phyloP scores from a whole-genome alignment of 768 basidiomycete species.

The Termitomyces sp. region DNA sequence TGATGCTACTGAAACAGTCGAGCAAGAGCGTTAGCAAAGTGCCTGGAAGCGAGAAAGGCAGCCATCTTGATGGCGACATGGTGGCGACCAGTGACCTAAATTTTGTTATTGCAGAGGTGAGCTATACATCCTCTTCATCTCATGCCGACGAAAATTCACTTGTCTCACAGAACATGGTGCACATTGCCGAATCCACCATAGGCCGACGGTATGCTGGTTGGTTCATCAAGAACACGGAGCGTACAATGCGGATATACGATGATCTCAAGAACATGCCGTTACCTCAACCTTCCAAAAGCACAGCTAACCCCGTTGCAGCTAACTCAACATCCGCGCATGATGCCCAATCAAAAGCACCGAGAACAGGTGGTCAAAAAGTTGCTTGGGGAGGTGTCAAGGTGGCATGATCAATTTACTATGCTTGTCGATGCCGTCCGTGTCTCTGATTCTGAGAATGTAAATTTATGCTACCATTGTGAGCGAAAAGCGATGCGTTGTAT shows the following conservation, averaged over 20 bases:
- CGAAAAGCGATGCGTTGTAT: background rate
- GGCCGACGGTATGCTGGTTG: constrained; percentile 92
- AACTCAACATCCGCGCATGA: constrained; percentile 19
- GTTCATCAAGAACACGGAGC: constrained; percentile 96
- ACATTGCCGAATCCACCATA: constrained; percentile 92
- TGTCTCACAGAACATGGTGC: constrained; percentile 79
- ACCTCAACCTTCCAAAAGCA: constrained; percentile 29
- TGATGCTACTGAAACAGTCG: constrained; percentile 94
- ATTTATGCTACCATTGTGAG: background rate
- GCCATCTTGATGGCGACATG: constrained; percentile 79
- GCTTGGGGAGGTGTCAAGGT: constrained; percentile 54
- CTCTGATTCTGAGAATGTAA: background rate
- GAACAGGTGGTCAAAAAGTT: constrained; percentile 49
- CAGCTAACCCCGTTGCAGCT: constrained; percentile 18
- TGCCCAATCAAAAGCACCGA: constrained; percentile 22
- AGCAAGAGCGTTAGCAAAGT: constrained; percentile 74
- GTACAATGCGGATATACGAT: constrained; percentile 83
- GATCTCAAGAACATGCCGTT: constrained; percentile 56
- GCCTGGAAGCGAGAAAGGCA: constrained; percentile 43
- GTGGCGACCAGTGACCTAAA: constrained; percentile 92
- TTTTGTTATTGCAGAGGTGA: constrained; percentile 90
- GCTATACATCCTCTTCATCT: constrained; percentile 17
- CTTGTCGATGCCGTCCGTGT: background rate
- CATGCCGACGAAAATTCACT: background rate
- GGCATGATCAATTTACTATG: constrained; percentile 11